Evolutionary conservation across 495 filamentous ascomycete genomes (phyloP).

Genomic region (Tricharina praecox): DNA sequence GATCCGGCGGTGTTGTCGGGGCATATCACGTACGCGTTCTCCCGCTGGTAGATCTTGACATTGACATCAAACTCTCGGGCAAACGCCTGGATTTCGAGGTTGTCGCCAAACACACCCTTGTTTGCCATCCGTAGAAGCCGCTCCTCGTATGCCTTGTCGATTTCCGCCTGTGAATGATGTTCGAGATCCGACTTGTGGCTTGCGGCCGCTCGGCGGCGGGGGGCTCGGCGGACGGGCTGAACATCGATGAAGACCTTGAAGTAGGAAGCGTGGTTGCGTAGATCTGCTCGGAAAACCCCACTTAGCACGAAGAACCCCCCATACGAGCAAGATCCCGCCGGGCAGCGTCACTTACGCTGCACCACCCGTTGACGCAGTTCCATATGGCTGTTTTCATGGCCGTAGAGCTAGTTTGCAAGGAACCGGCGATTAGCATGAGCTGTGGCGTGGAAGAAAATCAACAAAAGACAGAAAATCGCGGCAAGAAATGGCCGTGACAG

Average conservation of each 20-base stretch:
- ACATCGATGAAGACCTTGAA: slow-evolving; percentile 53
- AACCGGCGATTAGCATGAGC: not conserved
- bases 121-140: slow-evolving; percentile 45
- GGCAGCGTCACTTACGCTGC: slow-evolving; percentile 24
- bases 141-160: slow-evolving; percentile 44
- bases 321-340: no score
- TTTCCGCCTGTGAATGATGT: slow-evolving; percentile 37
- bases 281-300: slow-evolving; percentile 32
- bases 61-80: slow-evolving; percentile 42
- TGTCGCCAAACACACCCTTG: slow-evolving; percentile 51
- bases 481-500: no score
- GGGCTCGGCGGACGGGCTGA: slow-evolving; percentile 28
- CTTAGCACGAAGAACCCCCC: no score
- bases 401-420: slow-evolving; percentile 34
- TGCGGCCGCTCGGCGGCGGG: slow-evolving; percentile 37
- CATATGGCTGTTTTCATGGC: slow-evolving; percentile 39
- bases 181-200: slow-evolving; percentile 24
- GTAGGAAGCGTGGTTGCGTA: slow-evolving; percentile 40
- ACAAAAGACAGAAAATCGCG: no score
- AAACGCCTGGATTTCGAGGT: slow-evolving; percentile 56
- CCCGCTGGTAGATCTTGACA: slow-evolving; percentile 45
- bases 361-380: slow-evolving; percentile 46
- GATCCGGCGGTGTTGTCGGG: slow-evolving; percentile 2
- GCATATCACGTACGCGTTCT: slow-evolving; percentile 30
- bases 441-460: slow-evolving; percentile 2